Evolutionary conservation across 768 basidiomycete species (phyloP), one percentile per base, ranked within the genome.

Genomic region (Mycena belliarum): DNA sequence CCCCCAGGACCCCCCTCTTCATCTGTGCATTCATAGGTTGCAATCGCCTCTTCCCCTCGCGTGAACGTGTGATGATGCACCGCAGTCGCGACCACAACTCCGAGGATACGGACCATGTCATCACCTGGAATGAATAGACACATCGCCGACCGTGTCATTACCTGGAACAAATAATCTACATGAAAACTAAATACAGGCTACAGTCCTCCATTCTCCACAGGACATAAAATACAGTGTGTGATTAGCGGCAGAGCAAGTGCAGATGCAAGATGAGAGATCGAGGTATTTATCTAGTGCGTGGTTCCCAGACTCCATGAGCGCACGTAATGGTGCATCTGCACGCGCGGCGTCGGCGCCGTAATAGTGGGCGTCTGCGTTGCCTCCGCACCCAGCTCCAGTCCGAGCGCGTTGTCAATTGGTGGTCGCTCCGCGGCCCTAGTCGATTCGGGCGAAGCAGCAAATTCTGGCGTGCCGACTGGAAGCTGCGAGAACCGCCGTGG

Each of bases 51-150:
- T 91, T 88, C 66, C 89, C 87, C 20, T 82, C 83, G 21, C 80
- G 81, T 24, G 88, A 90, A 23, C 80, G 84, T 4, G 70, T 92
- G 7, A 84, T 88, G 81, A 63, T 74, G 18, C 91, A 93, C 63
- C 81, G 88, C 47, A 89, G 83, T 65, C 83, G 87, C 45, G 89
- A 91, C 65, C 91, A 93, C 68, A 75, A 55, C 32, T 76, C 79
- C 0, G 80, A 83, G 32, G 82, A 84, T 24, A 76, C 80, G 12
- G 68, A 71, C 4, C 70, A 77, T 46, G 83, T 91, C 33, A 80
- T 91, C 56, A 91, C 84, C 12, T 92, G 90, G 90, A 91, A 91
- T 64, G 79, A n/a, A n/a, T n/a, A n/a, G n/a, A n/a, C n/a, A n/a
- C n/a, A n/a, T n/a, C n/a, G n/a, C n/a, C n/a, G 68, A 71, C 4